phyloP scores from a whole-genome alignment of 108 stramenopile genomes.

The Nitzschia putrida region DNA sequence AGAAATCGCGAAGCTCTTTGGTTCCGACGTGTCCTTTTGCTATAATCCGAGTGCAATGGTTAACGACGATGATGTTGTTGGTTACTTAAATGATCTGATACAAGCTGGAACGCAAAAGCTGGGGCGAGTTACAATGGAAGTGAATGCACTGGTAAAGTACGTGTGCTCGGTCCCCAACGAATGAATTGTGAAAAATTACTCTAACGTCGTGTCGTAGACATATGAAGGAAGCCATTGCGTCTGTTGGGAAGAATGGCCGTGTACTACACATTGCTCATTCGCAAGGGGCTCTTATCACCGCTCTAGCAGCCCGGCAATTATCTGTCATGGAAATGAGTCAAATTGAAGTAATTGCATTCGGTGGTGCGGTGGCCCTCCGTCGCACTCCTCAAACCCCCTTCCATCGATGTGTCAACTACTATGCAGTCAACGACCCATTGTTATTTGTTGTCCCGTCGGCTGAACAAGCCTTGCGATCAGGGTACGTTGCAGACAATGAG shows the following conservation, averaged over 20 bases:
- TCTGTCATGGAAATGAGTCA: constrained; percentile 64
- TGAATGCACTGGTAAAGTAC: constrained; percentile 58
- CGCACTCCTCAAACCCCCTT: constrained; percentile 71
- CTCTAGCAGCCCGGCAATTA: constrained; percentile 70
- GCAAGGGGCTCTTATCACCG: constrained; percentile 85
- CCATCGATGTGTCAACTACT: constrained; percentile 83
- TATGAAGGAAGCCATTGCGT: constrained; percentile 58
- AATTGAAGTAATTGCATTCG: constrained; percentile 82
- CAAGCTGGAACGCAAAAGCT: constrained; percentile 82
- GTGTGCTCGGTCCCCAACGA: background rate
- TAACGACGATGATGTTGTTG: constrained; percentile 68
- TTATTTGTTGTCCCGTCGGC: constrained; percentile 76
- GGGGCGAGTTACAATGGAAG: constrained; percentile 78
- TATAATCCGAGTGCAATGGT: constrained; percentile 84
- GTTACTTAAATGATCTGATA: constrained; percentile 76
- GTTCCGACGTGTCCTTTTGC: constrained; percentile 70
- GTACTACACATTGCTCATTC: constrained; percentile 89
- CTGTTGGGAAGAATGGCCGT: constrained; percentile 64
- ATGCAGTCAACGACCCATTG: constrained; percentile 87
- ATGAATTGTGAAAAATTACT: too few species aligned
- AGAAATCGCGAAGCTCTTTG: constrained; percentile 63
- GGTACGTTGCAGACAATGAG: constrained; percentile 58
- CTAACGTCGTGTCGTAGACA: constrained; percentile 32
- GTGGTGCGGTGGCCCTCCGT: constrained; percentile 69
- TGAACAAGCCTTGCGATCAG: constrained; percentile 68